These are phyloP conservation scores for Ceratobasidium theobromae DNA, from an alignment of 1,284 basidiomycete genomes.

Conservation along the genomic window DNA sequence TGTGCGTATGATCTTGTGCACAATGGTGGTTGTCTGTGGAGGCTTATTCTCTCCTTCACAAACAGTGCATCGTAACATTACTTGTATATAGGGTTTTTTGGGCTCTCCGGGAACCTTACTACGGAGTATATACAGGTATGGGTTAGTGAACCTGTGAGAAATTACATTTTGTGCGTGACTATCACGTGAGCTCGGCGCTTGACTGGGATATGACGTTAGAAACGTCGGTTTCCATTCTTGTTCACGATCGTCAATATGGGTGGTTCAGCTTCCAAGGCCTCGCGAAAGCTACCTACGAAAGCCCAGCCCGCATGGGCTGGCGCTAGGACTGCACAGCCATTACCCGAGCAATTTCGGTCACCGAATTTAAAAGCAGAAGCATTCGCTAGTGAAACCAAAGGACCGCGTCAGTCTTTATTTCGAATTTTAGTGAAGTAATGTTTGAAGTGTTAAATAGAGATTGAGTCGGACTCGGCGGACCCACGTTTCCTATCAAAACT, in stretches of 20 bases:
- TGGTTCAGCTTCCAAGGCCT: conserved; percentile 63
- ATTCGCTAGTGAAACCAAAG: conserved; percentile 56
- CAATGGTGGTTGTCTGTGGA: too few relatives aligned
- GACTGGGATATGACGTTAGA: too few relatives aligned
- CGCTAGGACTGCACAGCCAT: conserved; percentile 46
- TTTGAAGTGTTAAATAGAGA: conserved; percentile 49
- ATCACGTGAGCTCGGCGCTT: too few relatives aligned
- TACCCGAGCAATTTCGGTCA: conserved; percentile 32
- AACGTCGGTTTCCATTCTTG: neutral
- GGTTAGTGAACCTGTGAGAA: too few relatives aligned
- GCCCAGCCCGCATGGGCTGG: conserved; percentile 56
- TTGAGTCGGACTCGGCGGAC: conserved; percentile 68
- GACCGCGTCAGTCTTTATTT: conserved; percentile 47
- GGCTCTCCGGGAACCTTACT: too few relatives aligned
- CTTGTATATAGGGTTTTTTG: too few relatives aligned
- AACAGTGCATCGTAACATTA: too few relatives aligned
- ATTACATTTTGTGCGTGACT: too few relatives aligned
- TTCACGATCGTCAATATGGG: conserved; percentile 56
- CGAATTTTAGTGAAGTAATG: neutral
- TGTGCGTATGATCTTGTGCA: too few relatives aligned
- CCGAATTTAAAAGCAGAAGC: conserved; percentile 39
- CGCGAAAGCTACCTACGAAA: conserved; percentile 61
- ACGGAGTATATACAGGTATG: too few relatives aligned
- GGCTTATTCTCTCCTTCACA: too few relatives aligned
- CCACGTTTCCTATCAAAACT: conserved; percentile 76